phyloP scores from a whole-genome alignment of 1,284 basidiomycete species.

The Caloboletus firmus region DNA sequence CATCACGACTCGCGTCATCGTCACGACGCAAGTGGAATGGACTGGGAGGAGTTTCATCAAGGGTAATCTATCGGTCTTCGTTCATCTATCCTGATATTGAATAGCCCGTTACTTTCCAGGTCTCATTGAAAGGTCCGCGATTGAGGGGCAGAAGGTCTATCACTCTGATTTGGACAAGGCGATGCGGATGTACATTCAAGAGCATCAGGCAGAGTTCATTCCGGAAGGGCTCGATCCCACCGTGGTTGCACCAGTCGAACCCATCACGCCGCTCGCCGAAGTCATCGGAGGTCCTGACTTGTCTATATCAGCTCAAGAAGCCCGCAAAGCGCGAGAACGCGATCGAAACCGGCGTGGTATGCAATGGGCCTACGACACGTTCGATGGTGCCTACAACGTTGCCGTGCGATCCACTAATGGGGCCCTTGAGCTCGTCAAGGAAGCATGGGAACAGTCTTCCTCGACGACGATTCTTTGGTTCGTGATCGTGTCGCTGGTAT shows the following conservation, averaged over 20 bases:
- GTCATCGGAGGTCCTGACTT: conserved; percentile 9
- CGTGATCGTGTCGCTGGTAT: conserved; percentile 68
- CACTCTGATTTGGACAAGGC: conserved; percentile 82
- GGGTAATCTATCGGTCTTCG: conserved; percentile 47
- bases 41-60: conserved; percentile 95
- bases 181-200: conserved; percentile 86
- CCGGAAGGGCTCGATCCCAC: conserved; percentile 73
- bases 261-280: conserved; percentile 24
- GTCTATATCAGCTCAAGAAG: conserved; percentile 22
- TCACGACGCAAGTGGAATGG: conserved; percentile 95
- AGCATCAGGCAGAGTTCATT: conserved; percentile 87
- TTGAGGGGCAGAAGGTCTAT: conserved; percentile 94
- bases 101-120: conserved; percentile 45
- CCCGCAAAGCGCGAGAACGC: conserved; percentile 55
- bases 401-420: conserved; percentile 66
- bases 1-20: conserved; percentile 75
- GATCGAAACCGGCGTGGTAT: conserved; percentile 70
- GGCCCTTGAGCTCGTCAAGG: conserved; percentile 69
- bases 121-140: conserved; percentile 88
- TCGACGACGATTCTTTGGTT: conserved; percentile 69
- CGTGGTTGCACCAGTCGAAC: conserved; percentile 42
- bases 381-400: conserved; percentile 72
- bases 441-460: conserved; percentile 72
- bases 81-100: conserved; percentile 2
- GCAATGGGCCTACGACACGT: conserved; percentile 85